These are phyloP conservation scores for Geotrichum australiense DNA, from an alignment of 1,139 yeast species.

Conservation along the genomic window DNA sequence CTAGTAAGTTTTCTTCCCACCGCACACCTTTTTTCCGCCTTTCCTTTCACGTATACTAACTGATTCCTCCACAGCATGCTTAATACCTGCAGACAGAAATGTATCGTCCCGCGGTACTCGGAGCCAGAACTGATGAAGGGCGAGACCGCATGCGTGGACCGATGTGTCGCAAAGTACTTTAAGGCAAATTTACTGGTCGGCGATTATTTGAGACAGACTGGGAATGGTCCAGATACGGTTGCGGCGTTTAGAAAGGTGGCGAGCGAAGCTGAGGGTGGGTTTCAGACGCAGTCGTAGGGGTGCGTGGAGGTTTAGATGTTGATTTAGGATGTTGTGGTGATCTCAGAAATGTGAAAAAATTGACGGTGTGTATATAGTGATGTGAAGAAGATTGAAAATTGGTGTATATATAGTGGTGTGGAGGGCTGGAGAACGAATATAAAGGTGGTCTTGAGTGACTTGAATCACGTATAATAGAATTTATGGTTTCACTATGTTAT, in stretches of 20 bases:
- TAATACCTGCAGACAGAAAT: slow-evolving; percentile 55
- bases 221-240: slow-evolving; percentile 24
- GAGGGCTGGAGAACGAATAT: background rate
- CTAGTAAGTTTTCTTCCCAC: slow-evolving; percentile 32
- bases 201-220: slow-evolving; percentile 35
- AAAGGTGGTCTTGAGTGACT: no score
- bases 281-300: no score
- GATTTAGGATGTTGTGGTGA: no score
- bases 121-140: slow-evolving; percentile 78
- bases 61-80: slow-evolving; percentile 39
- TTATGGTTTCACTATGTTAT: no score
- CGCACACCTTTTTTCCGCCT: slow-evolving; percentile 4
- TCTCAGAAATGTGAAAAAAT: no score
- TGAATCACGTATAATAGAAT: no score
- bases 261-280: slow-evolving; percentile 1
- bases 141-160: slow-evolving; percentile 64
- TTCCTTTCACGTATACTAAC: slow-evolving; percentile 3
- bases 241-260: slow-evolving; percentile 14
- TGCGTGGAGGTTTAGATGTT: no score
- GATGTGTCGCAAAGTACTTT: slow-evolving; percentile 73
- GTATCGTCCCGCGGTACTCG: slow-evolving; percentile 68
- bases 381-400: no score
- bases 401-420: background rate
- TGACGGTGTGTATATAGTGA: no score
- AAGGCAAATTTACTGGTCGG: slow-evolving; percentile 61